Evolutionary conservation across 768 basidiomycete species (phyloP), one percentile per base, ranked within the genome.

Genomic region (Ephemerocybe angulata): DNA sequence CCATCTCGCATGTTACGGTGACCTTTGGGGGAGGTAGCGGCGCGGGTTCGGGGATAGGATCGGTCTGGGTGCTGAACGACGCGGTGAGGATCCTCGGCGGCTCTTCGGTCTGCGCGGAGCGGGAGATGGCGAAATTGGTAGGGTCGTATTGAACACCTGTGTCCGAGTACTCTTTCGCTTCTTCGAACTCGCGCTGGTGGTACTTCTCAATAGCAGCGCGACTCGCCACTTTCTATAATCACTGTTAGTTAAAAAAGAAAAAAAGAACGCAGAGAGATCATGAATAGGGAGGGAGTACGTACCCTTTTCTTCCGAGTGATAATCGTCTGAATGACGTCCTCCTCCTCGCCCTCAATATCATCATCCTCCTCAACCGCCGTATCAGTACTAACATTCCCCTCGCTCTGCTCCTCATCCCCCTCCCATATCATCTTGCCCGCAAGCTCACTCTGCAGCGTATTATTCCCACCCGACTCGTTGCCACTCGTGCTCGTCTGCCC

Each of bases 231-330:
- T 87, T 89, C 88, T 90, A 66, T 49, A 65, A 46, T 22, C n/a
- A n/a, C n/a, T n/a, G n/a, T n/a, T n/a, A n/a, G n/a, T n/a, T n/a
- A n/a, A n/a, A n/a, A 54, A 44, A n/a, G 52, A 52, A 50, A 56
- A 25, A 35, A 12, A 47, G 17, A 17, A 53, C 21, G 48, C 21
- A 19, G 35, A 21, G 8, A 3, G 13, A 7, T 30, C 7, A 28
- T 35, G 53, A 22, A 47, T 42, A 62, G 31, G 62, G 57, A 38
- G 42, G 58, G 10, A 22, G 44, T 4, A 64, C 73, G 24, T 63
- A 87, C 87, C 75, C 87, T 77, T 70, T 87, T 90, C 64, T 84
- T 88, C 55, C 90, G 76, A 1, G 91, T 93, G 61, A 95, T 93
- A 60, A 95, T 93, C 3, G 92, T 93, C 69, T 94, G 87, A 56